A percentile compares a stretch with the other conserved stretches of the same genome.
Conservation (phyloP, 2,329 filamentous ascomycete genomes). For the Colletotrichum camelliae region DNA sequence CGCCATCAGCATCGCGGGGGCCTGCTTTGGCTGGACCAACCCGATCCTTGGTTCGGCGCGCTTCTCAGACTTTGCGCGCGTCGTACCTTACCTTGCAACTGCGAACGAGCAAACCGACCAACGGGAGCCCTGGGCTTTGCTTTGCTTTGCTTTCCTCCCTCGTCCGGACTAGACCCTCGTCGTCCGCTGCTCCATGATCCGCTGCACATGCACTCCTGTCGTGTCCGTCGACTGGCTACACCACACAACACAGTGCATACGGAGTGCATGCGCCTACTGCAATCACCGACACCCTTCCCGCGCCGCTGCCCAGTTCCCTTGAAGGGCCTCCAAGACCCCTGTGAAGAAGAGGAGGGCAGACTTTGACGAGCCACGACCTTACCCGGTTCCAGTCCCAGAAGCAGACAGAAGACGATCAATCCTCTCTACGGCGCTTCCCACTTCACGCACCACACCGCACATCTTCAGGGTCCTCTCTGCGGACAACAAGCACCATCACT, state of each 20-base stretch:
- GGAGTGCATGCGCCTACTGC: slow-evolving; percentile 18
- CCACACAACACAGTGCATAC: slow-evolving; percentile 20
- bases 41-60: slow-evolving; percentile 2
- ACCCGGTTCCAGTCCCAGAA: neutral
- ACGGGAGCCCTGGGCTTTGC: neutral
- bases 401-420: slow-evolving; percentile 1
- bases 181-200: slow-evolving; percentile 24
- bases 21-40: slow-evolving; percentile 12
- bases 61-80: slow-evolving; percentile 13
- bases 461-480: slow-evolving; percentile 20
- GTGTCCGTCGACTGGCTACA: slow-evolving; percentile 36
- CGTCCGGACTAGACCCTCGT: slow-evolving; percentile 13
- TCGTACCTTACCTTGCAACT: slow-evolving; percentile 16
- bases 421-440: slow-evolving; percentile 10
- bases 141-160: slow-evolving; percentile 7
- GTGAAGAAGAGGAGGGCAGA: slow-evolving; percentile 4
- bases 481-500: slow-evolving; percentile 1
- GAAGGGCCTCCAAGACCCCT: neutral
- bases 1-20: neutral
- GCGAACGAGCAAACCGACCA: slow-evolving; percentile 13
- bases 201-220: slow-evolving; percentile 42
- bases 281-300: slow-evolving; percentile 11
- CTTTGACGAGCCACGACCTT: slow-evolving; percentile 10
- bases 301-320: neutral
- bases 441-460: slow-evolving; percentile 18